A percentile compares a stretch with the other conserved stretches of the same genome.
Conservation (phyloP, 139 green algal species). For the Nannochloris sp. region DNA sequence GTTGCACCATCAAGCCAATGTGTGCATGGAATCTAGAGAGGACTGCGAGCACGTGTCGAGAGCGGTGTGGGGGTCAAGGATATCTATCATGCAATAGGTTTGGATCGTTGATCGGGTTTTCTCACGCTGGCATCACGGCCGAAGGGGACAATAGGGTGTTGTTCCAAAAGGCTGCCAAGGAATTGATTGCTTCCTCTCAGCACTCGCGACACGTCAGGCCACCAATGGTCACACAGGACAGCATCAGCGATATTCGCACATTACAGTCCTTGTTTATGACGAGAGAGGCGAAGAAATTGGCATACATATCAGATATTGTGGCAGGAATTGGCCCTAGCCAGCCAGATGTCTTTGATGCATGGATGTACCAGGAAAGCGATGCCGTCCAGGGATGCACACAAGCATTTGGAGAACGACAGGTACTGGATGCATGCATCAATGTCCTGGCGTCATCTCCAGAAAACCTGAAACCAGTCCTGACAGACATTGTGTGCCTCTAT, state of each 20-base stretch:
- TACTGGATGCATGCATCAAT: constrained; percentile 51
- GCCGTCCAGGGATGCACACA: constrained; percentile 52
- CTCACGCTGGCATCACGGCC: constrained; percentile 84
- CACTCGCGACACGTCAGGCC: constrained; percentile 4
- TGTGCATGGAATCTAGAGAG: constrained; percentile 74
- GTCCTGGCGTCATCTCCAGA: constrained; percentile 16
- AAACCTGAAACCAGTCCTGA: constrained; percentile 34
- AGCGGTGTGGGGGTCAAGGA: constrained; percentile 58
- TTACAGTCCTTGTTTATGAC: constrained; percentile 32
- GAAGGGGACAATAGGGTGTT: constrained; percentile 88
- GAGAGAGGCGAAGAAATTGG: constrained; percentile 53
- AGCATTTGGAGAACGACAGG: constrained; percentile 71
- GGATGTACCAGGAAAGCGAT: constrained; percentile 81
- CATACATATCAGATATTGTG: constrained; percentile 45
- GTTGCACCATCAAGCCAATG: constrained; percentile 90
- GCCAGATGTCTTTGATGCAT: constrained; percentile 66
- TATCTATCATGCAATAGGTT: constrained; percentile 86
- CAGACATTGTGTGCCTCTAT: constrained; percentile 48
- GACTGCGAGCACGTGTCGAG: constrained; percentile 41
- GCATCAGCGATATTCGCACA: constrained; percentile 18
- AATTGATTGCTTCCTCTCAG: constrained; percentile 25
- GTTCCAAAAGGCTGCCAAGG: constrained; percentile 68
- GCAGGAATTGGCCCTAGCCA: not conserved
- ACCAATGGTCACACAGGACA: constrained; percentile 9
- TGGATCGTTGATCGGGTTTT: constrained; percentile 75